Evolutionary conservation across 192 early-diverging fungal genomes (phyloP).

Genomic region (Powellomyces hirtus): DNA sequence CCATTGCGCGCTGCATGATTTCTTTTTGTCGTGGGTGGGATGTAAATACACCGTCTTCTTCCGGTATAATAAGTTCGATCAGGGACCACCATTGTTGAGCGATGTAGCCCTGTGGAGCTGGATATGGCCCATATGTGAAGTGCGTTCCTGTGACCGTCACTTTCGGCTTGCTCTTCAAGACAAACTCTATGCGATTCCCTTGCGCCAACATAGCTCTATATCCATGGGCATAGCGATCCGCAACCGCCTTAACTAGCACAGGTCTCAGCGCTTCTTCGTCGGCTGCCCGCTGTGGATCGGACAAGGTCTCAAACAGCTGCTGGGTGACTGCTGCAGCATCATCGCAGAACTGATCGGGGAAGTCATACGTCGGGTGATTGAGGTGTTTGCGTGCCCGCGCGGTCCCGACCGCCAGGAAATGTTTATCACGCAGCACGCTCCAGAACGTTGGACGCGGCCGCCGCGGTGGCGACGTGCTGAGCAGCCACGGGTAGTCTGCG

Average conservation of each 20-base stretch:
- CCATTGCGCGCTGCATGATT: slow-evolving; percentile 35
- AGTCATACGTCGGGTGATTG: slow-evolving; percentile 34
- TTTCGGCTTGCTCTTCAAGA: slow-evolving; percentile 10
- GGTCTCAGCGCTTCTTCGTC: slow-evolving; percentile 14
- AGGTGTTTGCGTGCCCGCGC: slow-evolving; percentile 33
- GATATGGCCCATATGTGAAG: slow-evolving; percentile 48
- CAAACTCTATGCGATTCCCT: slow-evolving; percentile 4
- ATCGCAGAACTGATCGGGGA: slow-evolving; percentile 29
- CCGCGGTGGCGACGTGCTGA: slow-evolving; percentile 19
- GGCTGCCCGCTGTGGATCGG: slow-evolving; percentile 3
- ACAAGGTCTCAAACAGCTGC: slow-evolving; percentile 17
- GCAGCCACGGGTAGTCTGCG: slow-evolving; percentile 30
- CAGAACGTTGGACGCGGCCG: slow-evolving; percentile 27
- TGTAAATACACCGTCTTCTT: slow-evolving; percentile 17
- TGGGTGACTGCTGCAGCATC: slow-evolving; percentile 17
- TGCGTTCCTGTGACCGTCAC: slow-evolving; percentile 29
- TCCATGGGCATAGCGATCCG: slow-evolving; percentile 26
- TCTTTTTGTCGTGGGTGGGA: slow-evolving; percentile 38
- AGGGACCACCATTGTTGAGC: slow-evolving; percentile 43
- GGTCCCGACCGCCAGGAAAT: slow-evolving; percentile 32
- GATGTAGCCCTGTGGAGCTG: slow-evolving; percentile 37
- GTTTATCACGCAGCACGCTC: slow-evolving; percentile 33
- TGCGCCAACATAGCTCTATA: background rate
- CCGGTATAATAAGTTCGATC: slow-evolving; percentile 38
- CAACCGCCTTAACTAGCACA: slow-evolving; percentile 24